Evolutionary conservation across 768 basidiomycete genomes (phyloP), one percentile per base, ranked within the genome.

Genomic region (Leccinum subtestaceum): DNA sequence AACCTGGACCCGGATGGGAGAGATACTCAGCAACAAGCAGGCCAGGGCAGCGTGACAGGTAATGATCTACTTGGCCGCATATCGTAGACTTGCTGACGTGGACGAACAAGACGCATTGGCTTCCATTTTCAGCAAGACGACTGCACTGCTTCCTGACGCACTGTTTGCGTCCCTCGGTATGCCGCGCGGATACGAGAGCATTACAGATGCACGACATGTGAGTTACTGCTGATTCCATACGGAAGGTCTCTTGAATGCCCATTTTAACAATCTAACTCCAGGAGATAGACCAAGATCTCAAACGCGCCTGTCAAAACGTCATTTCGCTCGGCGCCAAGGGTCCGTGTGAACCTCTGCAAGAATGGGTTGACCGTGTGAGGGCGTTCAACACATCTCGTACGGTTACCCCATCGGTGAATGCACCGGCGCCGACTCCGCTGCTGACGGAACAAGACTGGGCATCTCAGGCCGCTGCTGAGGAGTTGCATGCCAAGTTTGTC

Each of bases 241-340:
- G 21, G 52, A 23, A 46, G 52, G 54, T 32, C 13, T 27, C 11
- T 43, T 17, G 31, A 1, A 52, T 50, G 29, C 27, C 25, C 34
- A 31, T 52, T 29, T 48, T 34, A 27, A 27, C 27, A 27, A 27
- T 27, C 27, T 32, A 4, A 27, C 40, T n/a, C 23, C 71, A 95
- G 92, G 88, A 87, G 59, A 89, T 97, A 64, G 96, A 98, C 74
- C 81, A 87, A 51, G 89, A 89, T 31, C 83, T 98, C 29, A 91
- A 93, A 67, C 78, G 79, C 17, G 88, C 86, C 0, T 98, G 95
- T 74, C 93, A 96, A 75, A 84, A 86, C 43, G 81, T 93, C 38
- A 96, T 98, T 58, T 73, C 79, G 3, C 73, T 81, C 13, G 87
- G 86, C 60, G 79, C 86, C 8, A 74, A 78, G 40, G 71, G 78